Evolutionary conservation across 2,329 filamentous ascomycete genomes (phyloP).

Genomic region (Sphaerostilbella broomeana): DNA sequence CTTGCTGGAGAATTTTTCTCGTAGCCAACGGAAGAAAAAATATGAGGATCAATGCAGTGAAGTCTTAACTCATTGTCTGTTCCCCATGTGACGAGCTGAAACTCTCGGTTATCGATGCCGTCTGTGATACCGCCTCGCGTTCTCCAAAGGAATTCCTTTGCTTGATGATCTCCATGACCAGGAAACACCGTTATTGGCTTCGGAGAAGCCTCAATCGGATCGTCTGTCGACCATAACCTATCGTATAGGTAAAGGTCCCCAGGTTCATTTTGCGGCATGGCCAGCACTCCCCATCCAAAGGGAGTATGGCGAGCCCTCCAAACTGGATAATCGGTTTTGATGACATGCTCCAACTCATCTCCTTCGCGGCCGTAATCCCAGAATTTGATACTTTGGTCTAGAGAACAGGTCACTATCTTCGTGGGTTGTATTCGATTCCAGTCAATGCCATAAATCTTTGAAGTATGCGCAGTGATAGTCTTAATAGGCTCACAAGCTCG

Average conservation of each 20-base stretch:
- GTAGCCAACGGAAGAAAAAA: slow-evolving; percentile 65
- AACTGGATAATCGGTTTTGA: slow-evolving; percentile 77
- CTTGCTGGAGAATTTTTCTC: slow-evolving; percentile 60
- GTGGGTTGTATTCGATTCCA: slow-evolving; percentile 76
- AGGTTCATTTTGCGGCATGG: slow-evolving; percentile 87
- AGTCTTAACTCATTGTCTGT: slow-evolving; percentile 76
- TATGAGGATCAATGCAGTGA: slow-evolving; percentile 61
- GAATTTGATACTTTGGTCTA: slow-evolving; percentile 88
- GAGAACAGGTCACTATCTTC: slow-evolving; percentile 76
- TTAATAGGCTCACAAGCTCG: slow-evolving; percentile 70
- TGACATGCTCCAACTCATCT: slow-evolving; percentile 65
- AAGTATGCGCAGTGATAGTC: slow-evolving; percentile 80
- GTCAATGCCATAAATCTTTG: slow-evolving; percentile 92
- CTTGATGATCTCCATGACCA: slow-evolving; percentile 60
- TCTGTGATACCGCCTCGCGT: slow-evolving; percentile 63
- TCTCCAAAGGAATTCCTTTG: slow-evolving; percentile 90
- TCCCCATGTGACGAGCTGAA: slow-evolving; percentile 90
- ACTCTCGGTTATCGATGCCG: slow-evolving; percentile 75
- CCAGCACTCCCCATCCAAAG: slow-evolving; percentile 77
- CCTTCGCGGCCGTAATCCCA: slow-evolving; percentile 69
- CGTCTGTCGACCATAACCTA: slow-evolving; percentile 42
- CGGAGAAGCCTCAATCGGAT: slow-evolving; percentile 37
- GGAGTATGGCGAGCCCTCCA: slow-evolving; percentile 89
- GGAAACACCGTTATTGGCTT: slow-evolving; percentile 52
- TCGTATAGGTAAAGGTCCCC: slow-evolving; percentile 82